These are phyloP conservation scores for Hyaloscypha bicolor DNA, from an alignment of 495 filamentous ascomycete genomes.

Conservation along the genomic window DNA sequence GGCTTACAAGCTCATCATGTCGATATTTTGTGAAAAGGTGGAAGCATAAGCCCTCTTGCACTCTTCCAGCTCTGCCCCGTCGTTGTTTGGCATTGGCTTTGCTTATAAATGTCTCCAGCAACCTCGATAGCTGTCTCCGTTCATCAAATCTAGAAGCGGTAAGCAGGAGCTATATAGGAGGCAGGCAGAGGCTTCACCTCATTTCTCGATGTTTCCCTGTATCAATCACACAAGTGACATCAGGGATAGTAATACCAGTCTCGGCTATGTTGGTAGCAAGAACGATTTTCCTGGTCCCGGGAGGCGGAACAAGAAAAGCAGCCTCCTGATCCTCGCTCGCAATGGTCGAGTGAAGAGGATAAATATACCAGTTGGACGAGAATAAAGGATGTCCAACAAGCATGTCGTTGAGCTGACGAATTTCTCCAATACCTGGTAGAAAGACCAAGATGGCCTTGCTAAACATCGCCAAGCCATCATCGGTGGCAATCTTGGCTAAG, in stretches of 20 bases:
- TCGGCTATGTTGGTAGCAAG: conserved; percentile 97
- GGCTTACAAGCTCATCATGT: conserved; percentile 59
- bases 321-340: conserved; percentile 95
- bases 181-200: conserved; percentile 39
- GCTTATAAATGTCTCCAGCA: conserved; percentile 92
- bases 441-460: conserved; percentile 95
- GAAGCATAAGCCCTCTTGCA: conserved; percentile 91
- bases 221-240: conserved; percentile 94
- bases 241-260: conserved; percentile 95
- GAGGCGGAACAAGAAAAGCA: conserved; percentile 82
- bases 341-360: conserved; percentile 90
- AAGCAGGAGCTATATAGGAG: not conserved
- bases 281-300: conserved; percentile 84
- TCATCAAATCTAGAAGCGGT: conserved; percentile 68
- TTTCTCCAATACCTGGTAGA: conserved; percentile 91
- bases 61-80: conserved; percentile 92
- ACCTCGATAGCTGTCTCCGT: conserved; percentile 80
- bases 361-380: conserved; percentile 70
- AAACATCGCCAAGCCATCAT: conserved; percentile 64
- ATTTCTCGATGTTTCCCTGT: conserved; percentile 96
- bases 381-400: conserved; percentile 72
- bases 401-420: conserved; percentile 82
- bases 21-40: conserved; percentile 90
- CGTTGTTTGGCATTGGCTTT: conserved; percentile 93
- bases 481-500: conserved; percentile 69